Percentiles rank a stretch among this genome's conserved stretches.
phyloP scores from a whole-genome alignment of 257 asterid species.

The Ajuga chamaepitys region DNA sequence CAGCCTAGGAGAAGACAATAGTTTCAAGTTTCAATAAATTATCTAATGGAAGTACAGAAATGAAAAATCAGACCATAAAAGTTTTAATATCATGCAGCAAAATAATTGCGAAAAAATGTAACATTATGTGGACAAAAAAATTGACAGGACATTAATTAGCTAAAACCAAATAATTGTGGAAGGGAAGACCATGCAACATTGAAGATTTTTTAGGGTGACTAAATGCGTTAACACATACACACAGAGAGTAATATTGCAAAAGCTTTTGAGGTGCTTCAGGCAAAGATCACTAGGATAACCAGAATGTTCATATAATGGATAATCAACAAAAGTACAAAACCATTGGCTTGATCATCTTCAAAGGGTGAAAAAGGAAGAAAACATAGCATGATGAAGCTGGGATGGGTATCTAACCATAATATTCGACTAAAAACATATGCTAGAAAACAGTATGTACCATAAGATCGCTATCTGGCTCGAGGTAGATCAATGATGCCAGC shows the following conservation, averaged over 20 bases:
- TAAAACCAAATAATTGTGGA: background rate
- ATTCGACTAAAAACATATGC: background rate
- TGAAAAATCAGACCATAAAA: background rate
- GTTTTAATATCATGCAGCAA: background rate
- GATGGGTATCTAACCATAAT: background rate
- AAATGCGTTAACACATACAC: background rate
- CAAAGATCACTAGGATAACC: background rate
- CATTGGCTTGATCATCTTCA: background rate
- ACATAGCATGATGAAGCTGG: background rate
- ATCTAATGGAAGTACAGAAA: background rate
- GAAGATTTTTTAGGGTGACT: background rate
- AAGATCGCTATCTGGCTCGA: slow-evolving; percentile 90
- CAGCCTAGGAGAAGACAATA: slow-evolving; percentile 36
- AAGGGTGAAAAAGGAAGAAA: background rate
- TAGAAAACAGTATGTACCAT: slow-evolving; percentile 47
- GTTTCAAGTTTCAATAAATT: slow-evolving; percentile 8
- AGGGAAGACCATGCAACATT: background rate
- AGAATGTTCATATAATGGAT: background rate
- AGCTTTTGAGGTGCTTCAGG: background rate
- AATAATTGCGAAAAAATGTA: background rate
- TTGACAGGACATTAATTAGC: background rate
- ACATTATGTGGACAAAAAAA: background rate
- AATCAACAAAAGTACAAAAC: background rate
- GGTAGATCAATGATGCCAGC: slow-evolving; percentile 78
- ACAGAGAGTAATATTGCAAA: background rate